These are phyloP conservation scores for Atalantia buxifolia DNA, from an alignment of 345 rosid genomes.

Conservation along the genomic window DNA sequence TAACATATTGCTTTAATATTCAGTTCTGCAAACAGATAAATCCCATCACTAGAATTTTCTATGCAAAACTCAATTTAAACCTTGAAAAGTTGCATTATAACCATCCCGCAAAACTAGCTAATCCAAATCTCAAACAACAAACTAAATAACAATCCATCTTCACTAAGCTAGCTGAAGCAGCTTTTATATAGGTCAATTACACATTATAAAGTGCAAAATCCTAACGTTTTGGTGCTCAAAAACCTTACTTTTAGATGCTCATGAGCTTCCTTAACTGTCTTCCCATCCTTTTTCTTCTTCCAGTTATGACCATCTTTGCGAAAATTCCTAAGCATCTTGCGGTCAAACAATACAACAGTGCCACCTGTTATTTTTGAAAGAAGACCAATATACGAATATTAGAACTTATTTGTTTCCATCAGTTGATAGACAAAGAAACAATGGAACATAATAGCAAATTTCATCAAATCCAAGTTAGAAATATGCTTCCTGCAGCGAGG, in stretches of 20 bases:
- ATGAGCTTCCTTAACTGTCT: constrained; percentile 98
- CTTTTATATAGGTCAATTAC: background rate
- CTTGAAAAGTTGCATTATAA: background rate
- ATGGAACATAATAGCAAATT: background rate
- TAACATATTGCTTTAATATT: background rate
- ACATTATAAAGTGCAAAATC: background rate
- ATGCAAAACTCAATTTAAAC: background rate
- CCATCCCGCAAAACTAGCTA: background rate
- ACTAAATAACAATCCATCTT: background rate
- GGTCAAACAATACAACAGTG: constrained; percentile 67
- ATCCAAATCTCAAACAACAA: background rate
- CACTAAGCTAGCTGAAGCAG: constrained; percentile 1
- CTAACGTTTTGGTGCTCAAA: background rate
- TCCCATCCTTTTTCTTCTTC: constrained; percentile 99
- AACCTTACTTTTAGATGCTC: constrained; percentile 91
- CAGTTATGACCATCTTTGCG: constrained; percentile 97
- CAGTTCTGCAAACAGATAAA: background rate
- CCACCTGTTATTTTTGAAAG: constrained; percentile 61
- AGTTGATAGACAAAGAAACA: background rate
- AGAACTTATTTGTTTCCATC: background rate
- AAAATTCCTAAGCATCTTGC: constrained; percentile 97
- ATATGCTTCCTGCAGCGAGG: background rate
- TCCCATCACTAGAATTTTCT: background rate
- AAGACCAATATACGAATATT: background rate
- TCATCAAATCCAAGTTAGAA: background rate